Base-by-base conservation (phyloP, 2,329 filamentous ascomycete species). In the Diaporthe eres region DNA sequence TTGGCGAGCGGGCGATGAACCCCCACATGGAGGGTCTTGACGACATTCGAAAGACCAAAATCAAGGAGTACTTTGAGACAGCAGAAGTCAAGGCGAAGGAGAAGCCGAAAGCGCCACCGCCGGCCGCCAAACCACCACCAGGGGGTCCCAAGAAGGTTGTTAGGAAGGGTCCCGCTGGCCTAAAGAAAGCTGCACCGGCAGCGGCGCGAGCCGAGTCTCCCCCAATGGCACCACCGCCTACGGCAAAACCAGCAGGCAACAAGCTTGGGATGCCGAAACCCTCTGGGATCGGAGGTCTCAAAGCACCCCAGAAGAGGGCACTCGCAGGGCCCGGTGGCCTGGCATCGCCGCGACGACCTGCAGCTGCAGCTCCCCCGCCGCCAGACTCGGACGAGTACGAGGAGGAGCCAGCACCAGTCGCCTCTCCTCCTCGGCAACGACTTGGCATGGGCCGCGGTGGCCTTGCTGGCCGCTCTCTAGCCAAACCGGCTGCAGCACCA, bases 1-100 rank as follows among this genome's bases (percentile, higher is more conserved):
- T 98, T 86, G 96, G 97, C 57, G 97, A 99, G 84, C 92, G 97
- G 75, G 94, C 94, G 71, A 99, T 99, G 97, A 95, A 94, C 58
- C 94, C 95, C 12, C 94, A 98, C 82, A 86, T 99, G 22, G 96
- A 98, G 78, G 95, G 95, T 4, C 88, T 99, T 3, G 97, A 99
- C 82, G 97, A 99, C 34, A 98, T 98, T 79, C 92, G 96, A 77
- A 98, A 98, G 86, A 94, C 89, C 77, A 99, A 98, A 84, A 94
- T 98, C 83, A 98, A 97, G 86, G 97, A 99, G 83, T 98, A 92
- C 83, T 94, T 92, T 79, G 94, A 96, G 73, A 90, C 90, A 7
- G 95, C 94, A 39, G 92, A 96, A 82, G 95, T 97, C 72, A 96
- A 95, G 82, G 94, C 95, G 39, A 97, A 97, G 82, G 95, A 95